Conservation (phyloP, 2,329 filamentous ascomycete genomes). For the Diaporthe batatas region DNA sequence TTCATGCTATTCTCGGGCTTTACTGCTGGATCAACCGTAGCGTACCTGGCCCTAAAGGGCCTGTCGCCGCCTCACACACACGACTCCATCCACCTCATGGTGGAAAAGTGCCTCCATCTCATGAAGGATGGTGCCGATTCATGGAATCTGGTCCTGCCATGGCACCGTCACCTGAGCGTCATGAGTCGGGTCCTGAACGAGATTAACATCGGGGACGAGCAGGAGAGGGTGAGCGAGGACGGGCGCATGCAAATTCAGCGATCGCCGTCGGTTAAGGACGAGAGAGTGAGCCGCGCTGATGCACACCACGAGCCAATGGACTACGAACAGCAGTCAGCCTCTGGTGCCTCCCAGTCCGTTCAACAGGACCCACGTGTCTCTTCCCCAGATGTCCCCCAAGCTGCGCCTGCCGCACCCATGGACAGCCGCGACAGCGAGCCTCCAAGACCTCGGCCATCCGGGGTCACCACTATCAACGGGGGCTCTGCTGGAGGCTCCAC, state of each 20-base stretch:
- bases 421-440: constrained; percentile 67
- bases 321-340: constrained; percentile 62
- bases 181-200: constrained; percentile 73
- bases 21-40: constrained; percentile 71
- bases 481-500: constrained; percentile 64
- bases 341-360: constrained; percentile 48
- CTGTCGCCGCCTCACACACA: constrained; percentile 68
- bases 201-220: constrained; percentile 57
- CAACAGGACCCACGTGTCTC: constrained; percentile 42
- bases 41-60: constrained; percentile 73
- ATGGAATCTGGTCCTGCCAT: constrained; percentile 71
- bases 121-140: constrained; percentile 71
- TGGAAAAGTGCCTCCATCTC: constrained; percentile 70
- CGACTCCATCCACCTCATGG: constrained; percentile 69
- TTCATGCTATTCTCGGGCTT: constrained; percentile 75
- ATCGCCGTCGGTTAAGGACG: constrained; percentile 65
- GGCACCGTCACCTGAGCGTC: constrained; percentile 71
- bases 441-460: constrained; percentile 63
- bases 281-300: constrained; percentile 67
- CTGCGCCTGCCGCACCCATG: constrained; percentile 40
- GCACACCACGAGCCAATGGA: constrained; percentile 70
- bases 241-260: constrained; percentile 50
- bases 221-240: constrained; percentile 52
- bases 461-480: constrained; percentile 71
- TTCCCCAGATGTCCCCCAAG: constrained; percentile 45